Evolutionary conservation across 1,284 basidiomycete genomes (phyloP), one percentile per base, ranked within the genome.

Genomic region (Irpex rosettiformis): DNA sequence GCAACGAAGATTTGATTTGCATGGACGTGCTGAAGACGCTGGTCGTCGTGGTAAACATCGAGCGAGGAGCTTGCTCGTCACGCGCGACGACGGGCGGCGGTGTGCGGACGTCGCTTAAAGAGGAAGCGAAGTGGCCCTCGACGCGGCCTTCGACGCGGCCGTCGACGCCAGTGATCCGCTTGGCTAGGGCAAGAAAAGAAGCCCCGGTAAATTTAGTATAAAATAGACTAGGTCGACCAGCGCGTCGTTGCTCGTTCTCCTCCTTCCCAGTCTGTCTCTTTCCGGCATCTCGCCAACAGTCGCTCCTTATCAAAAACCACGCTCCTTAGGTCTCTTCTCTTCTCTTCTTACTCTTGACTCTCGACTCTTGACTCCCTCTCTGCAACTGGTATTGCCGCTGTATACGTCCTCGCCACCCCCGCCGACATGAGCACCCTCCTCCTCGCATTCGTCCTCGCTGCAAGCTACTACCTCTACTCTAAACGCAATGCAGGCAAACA

Each of bases 391-490:
- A n/a, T n/a, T n/a, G n/a, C n/a, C n/a, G n/a, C n/a, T n/a, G n/a
- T n/a, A n/a, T n/a, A n/a, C n/a, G n/a, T n/a, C n/a, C n/a, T n/a
- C n/a, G n/a, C n/a, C n/a, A n/a, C n/a, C n/a, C n/a, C n/a, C n/a
- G n/a, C n/a, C n/a, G n/a, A n/a, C n/a, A n/a, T n/a, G n/a, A n/a
- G n/a, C n/a, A n/a, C n/a, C 52, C 27, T 69, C 49, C 43, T 67
- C 57, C 43, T 62, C 54, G 56, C 62, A 22, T 49, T 64, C 55
- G 37, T 62, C 58, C 57, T 66, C 48, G 54, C 63, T 48, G 64
- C 66, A 33, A 63, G 62, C 42, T 62, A 58, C 53, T 59, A 65
- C 64, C 56, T 66, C 56, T 67, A 66, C 65, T 45, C 58, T 11
- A 62, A 65, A 16, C 61, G 65, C 47, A 58, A 43, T 27, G 59